phyloP scores from a whole-genome alignment of 495 filamentous ascomycete species.

The Jackrogersella multiformis region DNA sequence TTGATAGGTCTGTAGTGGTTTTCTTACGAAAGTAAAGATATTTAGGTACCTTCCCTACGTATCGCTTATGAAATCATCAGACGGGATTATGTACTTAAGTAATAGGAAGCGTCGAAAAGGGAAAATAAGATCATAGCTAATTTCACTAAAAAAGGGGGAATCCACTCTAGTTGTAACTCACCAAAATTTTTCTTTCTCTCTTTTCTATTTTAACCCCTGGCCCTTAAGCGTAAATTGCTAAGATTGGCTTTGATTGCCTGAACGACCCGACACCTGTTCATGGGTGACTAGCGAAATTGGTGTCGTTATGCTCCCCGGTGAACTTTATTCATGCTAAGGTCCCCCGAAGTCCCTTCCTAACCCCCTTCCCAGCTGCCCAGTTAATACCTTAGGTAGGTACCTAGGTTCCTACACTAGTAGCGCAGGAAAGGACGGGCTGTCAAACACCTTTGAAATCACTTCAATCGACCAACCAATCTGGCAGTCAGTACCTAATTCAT shows the following conservation, averaged over 20 bases:
- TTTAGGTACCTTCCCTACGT: background rate
- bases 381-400: too few relatives aligned
- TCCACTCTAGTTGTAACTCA: constrained; percentile 38
- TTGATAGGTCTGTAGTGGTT: background rate
- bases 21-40: constrained; percentile 11
- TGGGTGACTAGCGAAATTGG: constrained; percentile 39
- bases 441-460: constrained; percentile 44
- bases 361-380: background rate
- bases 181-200: constrained; percentile 29
- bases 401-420: too few relatives aligned
- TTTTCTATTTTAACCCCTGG: constrained; percentile 33
- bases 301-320: constrained; percentile 35
- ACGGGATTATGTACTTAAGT: constrained; percentile 15
- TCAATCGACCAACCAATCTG: constrained; percentile 38
- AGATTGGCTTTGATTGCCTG: constrained; percentile 37
- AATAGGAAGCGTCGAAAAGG: constrained; percentile 26
- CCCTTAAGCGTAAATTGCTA: constrained; percentile 37
- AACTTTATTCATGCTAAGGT: constrained; percentile 41
- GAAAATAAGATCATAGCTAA: constrained; percentile 44
- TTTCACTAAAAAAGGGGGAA: constrained; percentile 42
- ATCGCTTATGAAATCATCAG: constrained; percentile 12
- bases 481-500: constrained; percentile 15
- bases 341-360: background rate
- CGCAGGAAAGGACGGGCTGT: constrained; percentile 29
- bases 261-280: constrained; percentile 36